Evolutionary conservation across 1,284 basidiomycete species (phyloP), one percentile per base, ranked within the genome.

Genomic region (Ceratobasidium sp.): DNA sequence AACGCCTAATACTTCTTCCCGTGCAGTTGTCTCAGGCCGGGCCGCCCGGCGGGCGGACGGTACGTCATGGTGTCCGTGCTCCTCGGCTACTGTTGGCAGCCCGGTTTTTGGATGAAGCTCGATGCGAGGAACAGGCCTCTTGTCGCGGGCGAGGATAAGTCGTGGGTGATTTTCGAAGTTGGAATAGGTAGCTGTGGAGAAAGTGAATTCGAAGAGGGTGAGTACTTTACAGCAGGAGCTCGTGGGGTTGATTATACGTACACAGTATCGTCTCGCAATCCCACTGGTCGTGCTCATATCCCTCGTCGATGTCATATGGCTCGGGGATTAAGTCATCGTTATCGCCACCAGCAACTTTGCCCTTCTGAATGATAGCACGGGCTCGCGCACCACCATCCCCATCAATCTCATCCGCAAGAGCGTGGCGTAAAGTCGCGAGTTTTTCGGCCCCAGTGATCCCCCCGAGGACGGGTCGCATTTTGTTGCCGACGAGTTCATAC

Each of bases 161-260:
- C 90, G 88, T 0, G 96, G 96, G 79, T 98, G 96, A 79, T 98
- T 98, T 80, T 97, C 96, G 3, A 97, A 85, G 79, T 96, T 98
- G 18, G 94, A 93, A 80, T 96, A 96, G 0, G 95, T 98, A n/a
- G 91, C 95, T 97, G 78, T 18, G 54, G 75, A 49, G 23, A 28
- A 64, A 35, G 32, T 43, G 23, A 32, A 38, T 46, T 28, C 14
- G 32, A 49, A 58, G 35, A 28, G 32, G 23, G 16, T 54, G 43
- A 21, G 16, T 6, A 46, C 16, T 75, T 41, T 23, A 28, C 6
- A 58, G 18, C 46, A 49, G 32, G 55, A 59, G 26, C 43, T 70
- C 28, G 46, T 11, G 32, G 32, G 72, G 58, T 28, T 8, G 16
- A 70, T 67, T 38, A n/a, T 30, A 85, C 92, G 81, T 80, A 96